Evolutionary conservation across 2,329 filamentous ascomycete species (phyloP), one percentile per base, ranked within the genome.

Genomic region (Ciborinia camelliae): DNA sequence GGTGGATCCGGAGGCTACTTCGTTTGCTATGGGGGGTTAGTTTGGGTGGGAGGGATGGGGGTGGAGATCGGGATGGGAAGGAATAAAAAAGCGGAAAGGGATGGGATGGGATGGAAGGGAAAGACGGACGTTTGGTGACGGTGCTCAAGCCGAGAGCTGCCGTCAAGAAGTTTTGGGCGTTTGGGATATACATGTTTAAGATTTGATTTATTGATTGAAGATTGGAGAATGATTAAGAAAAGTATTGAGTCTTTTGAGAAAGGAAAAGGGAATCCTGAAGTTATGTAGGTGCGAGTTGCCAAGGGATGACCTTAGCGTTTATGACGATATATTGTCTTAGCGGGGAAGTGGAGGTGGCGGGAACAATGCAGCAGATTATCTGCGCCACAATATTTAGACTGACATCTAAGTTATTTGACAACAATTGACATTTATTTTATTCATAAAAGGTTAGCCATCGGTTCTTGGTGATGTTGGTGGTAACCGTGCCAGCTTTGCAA

Each of bases 1-100:
- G 18, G 80, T 70, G 23, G 72, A 75, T 65, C 79, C 79, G 18
- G 75, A 71, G 30, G 71, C 37, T 39, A 78, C 65, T 23, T 54
- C 47, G 23, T 54, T 62, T 7, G 54, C 15, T 71, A 70, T 7
- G 67, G 66, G 51, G n/a, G n/a, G 41, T 69, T 63, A 66, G 66
- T 54, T 50, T 35, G 48, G 28, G 1, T 48, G 14, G 8, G 57
- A 28, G 30, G 26, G 47, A 37, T 9, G 15, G 41, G 28, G 23
- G 32, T 14, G 26, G 12, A 30, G 41, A 28, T n/a, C n/a, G 41
- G 20, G 15, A 15, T 10, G 30, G 35, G 37, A n/a, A 9, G 37
- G 35, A 23, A n/a, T n/a, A n/a, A n/a, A n/a, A n/a, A n/a, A 55
- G 8, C 10, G 43, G 26, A 18, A 18, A 6, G 50, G 58, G 48